These are phyloP conservation scores for Hibiscus syriacus DNA, from an alignment of 345 rosid species.

Conservation along the genomic window DNA sequence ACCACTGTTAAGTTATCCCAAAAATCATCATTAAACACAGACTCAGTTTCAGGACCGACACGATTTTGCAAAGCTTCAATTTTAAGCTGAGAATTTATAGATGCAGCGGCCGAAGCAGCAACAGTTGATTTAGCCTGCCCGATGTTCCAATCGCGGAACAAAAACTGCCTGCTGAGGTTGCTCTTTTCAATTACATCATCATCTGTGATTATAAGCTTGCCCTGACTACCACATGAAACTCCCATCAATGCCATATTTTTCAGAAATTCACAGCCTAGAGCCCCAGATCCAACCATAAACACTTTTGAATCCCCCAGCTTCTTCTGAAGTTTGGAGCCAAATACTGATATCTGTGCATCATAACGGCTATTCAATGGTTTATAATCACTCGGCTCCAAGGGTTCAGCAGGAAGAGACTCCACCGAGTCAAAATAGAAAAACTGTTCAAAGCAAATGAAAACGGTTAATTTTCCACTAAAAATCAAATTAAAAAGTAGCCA, in stretches of 20 bases:
- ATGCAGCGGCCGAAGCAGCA: slow-evolving; percentile 7
- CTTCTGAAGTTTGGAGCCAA: slow-evolving; percentile 9
- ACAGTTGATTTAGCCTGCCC: slow-evolving; percentile 9
- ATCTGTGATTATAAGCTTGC: slow-evolving; percentile 4
- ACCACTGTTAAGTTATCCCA: slow-evolving; percentile 4
- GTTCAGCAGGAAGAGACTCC: slow-evolving; percentile 5
- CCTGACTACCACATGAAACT: slow-evolving; percentile 2
- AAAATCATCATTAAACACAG: neutral
- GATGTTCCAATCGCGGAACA: slow-evolving; percentile 3
- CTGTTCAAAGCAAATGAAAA: neutral
- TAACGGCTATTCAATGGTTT: neutral
- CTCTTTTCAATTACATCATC: slow-evolving; percentile 11
- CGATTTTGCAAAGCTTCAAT: slow-evolving; percentile 8
- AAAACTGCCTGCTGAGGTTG: slow-evolving; percentile 9
- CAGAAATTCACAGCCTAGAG: slow-evolving; percentile 7
- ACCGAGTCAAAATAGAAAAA: slow-evolving; percentile 5
- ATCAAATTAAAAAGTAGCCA: neutral
- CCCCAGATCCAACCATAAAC: slow-evolving; percentile 5
- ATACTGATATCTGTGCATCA: slow-evolving; percentile 6
- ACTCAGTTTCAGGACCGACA: slow-evolving; percentile 4
- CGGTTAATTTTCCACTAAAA: neutral
- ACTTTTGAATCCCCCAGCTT: slow-evolving; percentile 6
- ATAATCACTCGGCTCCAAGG: slow-evolving; percentile 4
- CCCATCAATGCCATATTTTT: slow-evolving; percentile 9
- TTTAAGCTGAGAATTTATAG: slow-evolving; percentile 1